These are phyloP conservation scores for Leccinum pellstonianum DNA, from an alignment of 768 basidiomycete species.

Conservation along the genomic window DNA sequence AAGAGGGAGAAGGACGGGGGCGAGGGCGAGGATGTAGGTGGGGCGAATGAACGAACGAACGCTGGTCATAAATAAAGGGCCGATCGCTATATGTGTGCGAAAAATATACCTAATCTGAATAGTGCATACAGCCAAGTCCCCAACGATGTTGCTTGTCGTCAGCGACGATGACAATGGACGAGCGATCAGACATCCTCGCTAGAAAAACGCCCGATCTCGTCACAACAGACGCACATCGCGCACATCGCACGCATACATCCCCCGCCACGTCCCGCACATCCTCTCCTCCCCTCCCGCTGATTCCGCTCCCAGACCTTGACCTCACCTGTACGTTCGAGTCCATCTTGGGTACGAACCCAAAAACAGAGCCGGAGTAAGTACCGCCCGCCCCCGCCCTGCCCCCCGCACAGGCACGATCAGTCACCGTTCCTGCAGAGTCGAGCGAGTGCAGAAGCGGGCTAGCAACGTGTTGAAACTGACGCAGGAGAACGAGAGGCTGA, in stretches of 20 bases:
- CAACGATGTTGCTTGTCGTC: slow-evolving; percentile 14
- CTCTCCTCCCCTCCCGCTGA: slow-evolving; percentile 47
- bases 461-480: slow-evolving; percentile 76
- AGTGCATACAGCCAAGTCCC: not conserved
- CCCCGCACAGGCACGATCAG: slow-evolving; percentile 28
- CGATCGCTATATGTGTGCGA: slow-evolving; percentile 32
- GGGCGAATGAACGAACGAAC: slow-evolving; percentile 20
- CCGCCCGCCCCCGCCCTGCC: slow-evolving; percentile 22
- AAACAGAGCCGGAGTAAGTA: slow-evolving; percentile 47
- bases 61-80: slow-evolving; percentile 30
- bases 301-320: slow-evolving; percentile 48
- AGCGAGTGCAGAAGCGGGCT: slow-evolving; percentile 62
- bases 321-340: slow-evolving; percentile 42
- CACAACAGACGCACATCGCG: slow-evolving; percentile 12
- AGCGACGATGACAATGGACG: slow-evolving; percentile 28
- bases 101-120: slow-evolving; percentile 12
- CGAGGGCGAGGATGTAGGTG: slow-evolving; percentile 17
- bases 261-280: slow-evolving; percentile 24
- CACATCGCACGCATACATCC: slow-evolving; percentile 18
- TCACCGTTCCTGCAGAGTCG: slow-evolving; percentile 32
- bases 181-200: slow-evolving; percentile 19
- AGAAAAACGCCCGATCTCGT: slow-evolving; percentile 23
- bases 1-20: slow-evolving; percentile 14
- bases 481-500: slow-evolving; percentile 77
- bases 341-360: slow-evolving; percentile 36